phyloP scores from a whole-genome alignment of 441 rosid genomes.

The Metrosideros polymorpha region DNA sequence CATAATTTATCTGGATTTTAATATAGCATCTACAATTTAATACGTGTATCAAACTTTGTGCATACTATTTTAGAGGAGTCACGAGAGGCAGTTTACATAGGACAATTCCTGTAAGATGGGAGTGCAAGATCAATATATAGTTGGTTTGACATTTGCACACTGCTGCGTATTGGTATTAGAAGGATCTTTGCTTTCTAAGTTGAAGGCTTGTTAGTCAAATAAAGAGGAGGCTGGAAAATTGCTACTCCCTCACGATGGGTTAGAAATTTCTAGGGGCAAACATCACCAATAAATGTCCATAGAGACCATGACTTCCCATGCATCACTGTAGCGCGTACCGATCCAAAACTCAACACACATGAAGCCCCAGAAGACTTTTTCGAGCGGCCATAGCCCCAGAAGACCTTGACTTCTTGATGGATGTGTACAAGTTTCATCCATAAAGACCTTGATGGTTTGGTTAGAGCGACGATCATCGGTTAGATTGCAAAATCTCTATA shows the following conservation, averaged over 20 bases:
- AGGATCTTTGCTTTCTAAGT: neutral
- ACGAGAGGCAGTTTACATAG: neutral
- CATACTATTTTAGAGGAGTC: neutral
- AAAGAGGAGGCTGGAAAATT: neutral
- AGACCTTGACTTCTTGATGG: neutral
- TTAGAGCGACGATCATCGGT: too few relatives aligned
- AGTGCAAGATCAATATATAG: accelerated
- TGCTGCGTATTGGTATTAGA: too few relatives aligned
- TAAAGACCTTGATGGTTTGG: too few relatives aligned
- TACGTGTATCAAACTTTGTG: neutral
- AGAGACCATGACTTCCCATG: neutral
- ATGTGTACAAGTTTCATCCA: neutral
- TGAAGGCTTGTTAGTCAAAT: neutral
- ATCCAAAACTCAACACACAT: neutral
- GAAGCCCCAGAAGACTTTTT: neutral
- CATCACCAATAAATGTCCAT: neutral
- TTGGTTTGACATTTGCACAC: neutral
- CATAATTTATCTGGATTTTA: neutral
- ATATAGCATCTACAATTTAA: neutral
- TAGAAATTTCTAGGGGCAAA: neutral
- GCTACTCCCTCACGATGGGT: neutral
- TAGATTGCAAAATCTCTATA: too few relatives aligned
- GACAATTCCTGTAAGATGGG: neutral
- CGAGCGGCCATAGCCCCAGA: too few relatives aligned
- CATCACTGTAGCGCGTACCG: neutral